Evolutionary conservation across 2,329 filamentous ascomycete species (phyloP), one percentile per base, ranked within the genome.

Genomic region (Thelonectria rubi): DNA sequence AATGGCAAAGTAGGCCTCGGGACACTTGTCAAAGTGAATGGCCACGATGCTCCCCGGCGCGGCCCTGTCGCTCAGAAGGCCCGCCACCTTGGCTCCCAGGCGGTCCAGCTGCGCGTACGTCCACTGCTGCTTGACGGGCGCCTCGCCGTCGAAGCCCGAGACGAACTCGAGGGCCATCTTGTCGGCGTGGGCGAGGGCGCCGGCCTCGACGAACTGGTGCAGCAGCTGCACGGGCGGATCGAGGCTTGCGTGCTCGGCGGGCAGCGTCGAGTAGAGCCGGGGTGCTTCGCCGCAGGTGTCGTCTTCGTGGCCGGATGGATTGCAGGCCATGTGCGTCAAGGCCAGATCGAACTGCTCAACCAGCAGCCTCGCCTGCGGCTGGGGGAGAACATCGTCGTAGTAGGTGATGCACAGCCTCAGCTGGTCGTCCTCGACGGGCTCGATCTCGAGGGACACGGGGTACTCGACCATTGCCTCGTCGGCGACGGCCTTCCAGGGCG

Each of bases 21-120:
- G 89, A 63, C 90, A 94, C 73, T 97, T 97, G 58, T 93, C 88
- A 70, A 96, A 96, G 72, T 91, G 93, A 9, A 94, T 83, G 0
- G 88, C 92, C 20, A 97, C 81, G 5, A 94, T 86, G 24, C 72
- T 74, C 79, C 91, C 89, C 0, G 85, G 79, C 0, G 73, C 64
- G 0, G 86, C 83, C 18, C 81, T 75, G 0, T 74, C 67, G 1
- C 80, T 72, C 1, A 97, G 78, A 12, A 94, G 73, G 55, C 89
- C 82, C 0, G 92, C 91, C 15, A 96, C 83, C 65, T 82, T 84
- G 69, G 96, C 94, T 0, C 90, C 91, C 66, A 89, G 85, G 0
- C 81, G 72, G 67, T 97, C 79, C 1, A 97, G 80, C 62, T 94
- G 80, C n/a, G 73, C 72, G 71, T 94, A 97, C 0, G 86, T 91